Percentiles rank a stretch among this genome's conserved stretches.
Conservation (phyloP, 805 yeast species). For the Candida tallmaniae region DNA sequence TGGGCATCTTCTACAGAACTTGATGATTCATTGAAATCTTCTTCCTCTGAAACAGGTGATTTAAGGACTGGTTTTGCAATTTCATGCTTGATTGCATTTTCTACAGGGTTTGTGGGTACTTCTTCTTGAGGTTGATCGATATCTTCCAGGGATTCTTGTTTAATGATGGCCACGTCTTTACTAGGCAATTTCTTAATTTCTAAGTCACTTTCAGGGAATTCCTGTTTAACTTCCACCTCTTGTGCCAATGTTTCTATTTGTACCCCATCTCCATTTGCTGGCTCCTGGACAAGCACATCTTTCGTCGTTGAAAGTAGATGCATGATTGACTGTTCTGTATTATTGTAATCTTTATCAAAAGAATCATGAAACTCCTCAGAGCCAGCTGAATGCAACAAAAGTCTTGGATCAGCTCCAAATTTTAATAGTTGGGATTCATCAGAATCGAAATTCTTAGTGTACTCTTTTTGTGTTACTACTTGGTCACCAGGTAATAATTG, state of each 20-base stretch:
- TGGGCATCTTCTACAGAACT: not conserved
- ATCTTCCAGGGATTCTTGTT: conserved; percentile 1
- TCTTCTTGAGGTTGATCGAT: not conserved
- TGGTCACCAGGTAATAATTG: conserved; percentile 23
- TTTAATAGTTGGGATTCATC: conserved; percentile 12
- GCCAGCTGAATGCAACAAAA: conserved; percentile 6
- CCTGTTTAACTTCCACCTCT: not conserved
- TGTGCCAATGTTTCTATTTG: not conserved
- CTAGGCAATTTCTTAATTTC: conserved; percentile 2
- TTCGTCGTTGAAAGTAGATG: conserved; percentile 23
- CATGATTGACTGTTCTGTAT: conserved; percentile 38
- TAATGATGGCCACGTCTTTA: conserved; percentile 1
- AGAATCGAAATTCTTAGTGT: conserved; percentile 2
- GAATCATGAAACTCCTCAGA: conserved; percentile 21
- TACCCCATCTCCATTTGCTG: not conserved
- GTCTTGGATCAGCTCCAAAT: conserved; percentile 5
- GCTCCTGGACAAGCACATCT: conserved; percentile 7
- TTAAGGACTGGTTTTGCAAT: conserved; percentile 6
- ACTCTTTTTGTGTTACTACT: not conserved
- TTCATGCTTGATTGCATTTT: not conserved
- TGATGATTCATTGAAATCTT: not conserved
- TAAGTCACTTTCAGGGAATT: not conserved
- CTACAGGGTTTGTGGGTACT: too few species aligned
- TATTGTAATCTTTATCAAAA: conserved; percentile 30
- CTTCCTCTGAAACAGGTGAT: conserved; percentile 1